phyloP scores from a whole-genome alignment of 371 early-diverging fungal species.

The Mucor racemosus region DNA sequence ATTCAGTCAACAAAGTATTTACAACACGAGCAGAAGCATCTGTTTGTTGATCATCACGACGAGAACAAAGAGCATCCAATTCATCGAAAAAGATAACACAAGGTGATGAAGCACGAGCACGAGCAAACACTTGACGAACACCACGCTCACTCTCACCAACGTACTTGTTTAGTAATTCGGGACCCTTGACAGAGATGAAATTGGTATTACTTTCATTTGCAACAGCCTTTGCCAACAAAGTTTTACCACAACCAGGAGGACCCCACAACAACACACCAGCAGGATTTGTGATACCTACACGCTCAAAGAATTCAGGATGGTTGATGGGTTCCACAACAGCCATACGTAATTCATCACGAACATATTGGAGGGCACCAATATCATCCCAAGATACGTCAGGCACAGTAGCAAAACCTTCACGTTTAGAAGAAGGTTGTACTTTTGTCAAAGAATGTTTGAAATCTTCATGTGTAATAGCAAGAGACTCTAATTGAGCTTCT shows the following conservation, averaged over 20 bases:
- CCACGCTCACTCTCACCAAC: constrained; percentile 99
- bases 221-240: constrained; percentile 98
- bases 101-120: constrained; percentile 94
- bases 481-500: constrained; percentile 80
- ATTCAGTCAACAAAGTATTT: constrained; percentile 96
- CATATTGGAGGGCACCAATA: constrained; percentile 88
- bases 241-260: constrained; percentile 99
- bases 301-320: constrained; percentile 90
- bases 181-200: constrained; percentile 99
- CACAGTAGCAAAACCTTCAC: constrained; percentile 98
- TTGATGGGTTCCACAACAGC: constrained; percentile 96
- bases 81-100: constrained; percentile 99
- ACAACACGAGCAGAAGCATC: constrained; percentile 96
- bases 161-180: constrained; percentile 99
- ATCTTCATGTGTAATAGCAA: constrained; percentile 88
- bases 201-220: constrained; percentile 97
- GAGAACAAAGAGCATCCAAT: constrained; percentile 94
- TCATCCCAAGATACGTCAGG: constrained; percentile 96
- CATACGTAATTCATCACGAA: constrained; percentile 95
- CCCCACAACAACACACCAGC: constrained; percentile 99
- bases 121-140: constrained; percentile 96
- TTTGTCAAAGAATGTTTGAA: constrained; percentile 89
- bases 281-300: constrained; percentile 92
- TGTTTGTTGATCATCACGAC: constrained; percentile 82
- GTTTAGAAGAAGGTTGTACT: constrained; percentile 97